A percentile compares a stretch with the other conserved stretches of the same genome.
These are phyloP conservation scores for Hypholoma sublateritium DNA, from an alignment of 768 basidiomycete species.

Conservation along the genomic window DNA sequence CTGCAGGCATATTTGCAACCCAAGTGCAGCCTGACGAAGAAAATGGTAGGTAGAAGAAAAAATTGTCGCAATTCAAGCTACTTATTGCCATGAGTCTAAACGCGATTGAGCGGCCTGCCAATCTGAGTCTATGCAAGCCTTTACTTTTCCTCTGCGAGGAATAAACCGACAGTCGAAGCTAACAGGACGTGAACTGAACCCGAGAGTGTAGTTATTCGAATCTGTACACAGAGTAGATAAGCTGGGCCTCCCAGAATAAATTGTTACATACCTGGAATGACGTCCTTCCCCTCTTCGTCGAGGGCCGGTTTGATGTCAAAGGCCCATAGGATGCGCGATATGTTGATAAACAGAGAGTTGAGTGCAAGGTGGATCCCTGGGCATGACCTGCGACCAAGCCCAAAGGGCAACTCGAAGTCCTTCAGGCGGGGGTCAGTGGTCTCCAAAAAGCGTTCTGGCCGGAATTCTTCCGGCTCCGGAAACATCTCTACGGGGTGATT, in stretches of 20 bases:
- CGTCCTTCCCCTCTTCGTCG: constrained; percentile 16
- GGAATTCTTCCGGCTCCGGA: constrained; percentile 33
- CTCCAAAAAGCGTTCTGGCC: constrained; percentile 40
- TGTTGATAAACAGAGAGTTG: constrained; percentile 33
- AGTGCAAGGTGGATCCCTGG: constrained; percentile 36
- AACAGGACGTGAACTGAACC: constrained; percentile 32
- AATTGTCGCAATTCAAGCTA: too few species aligned
- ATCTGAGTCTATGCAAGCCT: constrained; percentile 24
- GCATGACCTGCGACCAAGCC: constrained; percentile 42
- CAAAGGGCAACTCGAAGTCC: constrained; percentile 32
- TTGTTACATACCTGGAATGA: constrained; percentile 10
- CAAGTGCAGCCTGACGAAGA: too few species aligned
- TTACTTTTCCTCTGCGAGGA: constrained; percentile 21
- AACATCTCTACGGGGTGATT: constrained; percentile 26
- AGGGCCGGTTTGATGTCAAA: constrained; percentile 29
- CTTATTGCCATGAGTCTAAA: constrained; percentile 10
- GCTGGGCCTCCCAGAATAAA: not conserved
- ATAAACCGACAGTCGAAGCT: constrained; percentile 29
- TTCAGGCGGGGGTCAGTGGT: constrained; percentile 27
- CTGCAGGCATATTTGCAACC: too few species aligned
- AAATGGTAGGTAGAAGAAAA: too few species aligned
- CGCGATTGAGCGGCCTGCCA: constrained; percentile 18
- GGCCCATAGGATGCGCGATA: constrained; percentile 34
- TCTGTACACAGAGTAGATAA: constrained; percentile 14
- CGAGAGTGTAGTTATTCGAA: constrained; percentile 29